Base-by-base conservation (phyloP, 2,329 filamentous ascomycete genomes). In the Sporothrix pallida region DNA sequence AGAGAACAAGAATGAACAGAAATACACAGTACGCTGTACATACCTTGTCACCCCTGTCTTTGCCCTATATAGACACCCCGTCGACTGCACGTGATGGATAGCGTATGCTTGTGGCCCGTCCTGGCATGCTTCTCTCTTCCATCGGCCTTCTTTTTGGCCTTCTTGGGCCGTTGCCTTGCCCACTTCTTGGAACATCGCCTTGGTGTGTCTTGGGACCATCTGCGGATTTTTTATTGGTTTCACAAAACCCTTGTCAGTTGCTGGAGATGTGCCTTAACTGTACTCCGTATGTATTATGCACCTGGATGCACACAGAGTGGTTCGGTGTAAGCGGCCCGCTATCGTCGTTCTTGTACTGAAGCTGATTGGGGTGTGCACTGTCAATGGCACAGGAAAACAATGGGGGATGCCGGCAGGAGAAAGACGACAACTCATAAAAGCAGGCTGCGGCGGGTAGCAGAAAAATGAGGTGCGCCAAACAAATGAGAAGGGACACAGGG, bases 341-440 rank as follows among this genome's bases (percentile, higher is more conserved):
- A 26, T 17, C 52, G 48, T 42, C 13, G 58, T 26, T 62, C 37
- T 46, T 46, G 37, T 46, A 5, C 9, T 46, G 46, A 15, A 44
- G 5, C 3, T 42, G 23, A 54, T 26, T 10, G 52, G 65, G 48
- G n/a, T 68, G 23, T 44, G 9, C 23, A 6, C 44, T 5, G 20
- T 31, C 20, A 37, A 52, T 26, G 46, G 15, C 20, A 68, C 46
- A 50, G 23, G 13, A 13, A 50, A 26, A 23, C 52, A 17, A 56
- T n/a, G 52, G 52, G 52, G 9, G 23, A 12, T n/a, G 8, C 44
- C 13, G 46, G 20, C 9, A 12, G 4, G 23, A 1, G 23, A 52
- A 68, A 69, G 67, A 54, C 67, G 67, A 56, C 17, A 56, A 31
- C 67, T 69, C 67, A 56, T 52, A 54, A 52, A 52, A 54, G 2